Evolutionary conservation across 2,329 filamentous ascomycete genomes (phyloP).

Genomic region (Exutisphaerella laricina): DNA sequence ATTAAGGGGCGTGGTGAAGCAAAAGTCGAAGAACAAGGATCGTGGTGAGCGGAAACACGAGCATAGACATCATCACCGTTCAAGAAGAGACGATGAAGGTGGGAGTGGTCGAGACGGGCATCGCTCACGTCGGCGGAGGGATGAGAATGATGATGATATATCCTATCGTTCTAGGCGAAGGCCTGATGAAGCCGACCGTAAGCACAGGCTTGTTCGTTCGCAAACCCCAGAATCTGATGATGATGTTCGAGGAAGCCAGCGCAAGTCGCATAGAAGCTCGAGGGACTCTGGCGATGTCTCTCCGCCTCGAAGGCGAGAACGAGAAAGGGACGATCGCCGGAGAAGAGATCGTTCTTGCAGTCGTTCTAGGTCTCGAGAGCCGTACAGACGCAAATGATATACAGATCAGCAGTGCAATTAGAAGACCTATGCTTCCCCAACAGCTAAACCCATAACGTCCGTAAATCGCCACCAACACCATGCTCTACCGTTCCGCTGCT

Average conservation of each 20-base stretch:
- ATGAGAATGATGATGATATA: conserved; percentile 1
- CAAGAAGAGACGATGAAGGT: conserved; percentile 16
- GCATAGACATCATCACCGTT: conserved; percentile 38
- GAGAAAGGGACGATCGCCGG: not conserved
- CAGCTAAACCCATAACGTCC: not conserved
- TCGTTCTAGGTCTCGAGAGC: conserved; percentile 6
- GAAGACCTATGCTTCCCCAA: not conserved
- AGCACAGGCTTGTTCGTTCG: not conserved
- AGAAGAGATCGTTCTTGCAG: not conserved
- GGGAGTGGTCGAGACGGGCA: conserved; percentile 5
- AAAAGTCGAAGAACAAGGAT: conserved; percentile 43
- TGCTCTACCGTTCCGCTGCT: not conserved
- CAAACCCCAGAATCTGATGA: conserved; percentile 6
- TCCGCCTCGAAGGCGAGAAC: not conserved
- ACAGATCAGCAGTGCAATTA: too few species aligned
- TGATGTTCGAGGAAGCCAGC: not conserved
- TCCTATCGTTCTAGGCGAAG: conserved; percentile 3
- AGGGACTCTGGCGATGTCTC: not conserved
- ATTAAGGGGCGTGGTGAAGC: conserved; percentile 50
- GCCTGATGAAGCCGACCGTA: not conserved
- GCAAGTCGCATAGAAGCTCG: not conserved
- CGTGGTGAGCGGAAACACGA: conserved; percentile 40
- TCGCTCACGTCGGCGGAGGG: conserved; percentile 3
- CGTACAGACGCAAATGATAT: conserved; percentile 5
- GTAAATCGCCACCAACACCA: not conserved